Evolutionary conservation across 805 yeast genomes (phyloP).

Genomic region (Spathaspora boniae): DNA sequence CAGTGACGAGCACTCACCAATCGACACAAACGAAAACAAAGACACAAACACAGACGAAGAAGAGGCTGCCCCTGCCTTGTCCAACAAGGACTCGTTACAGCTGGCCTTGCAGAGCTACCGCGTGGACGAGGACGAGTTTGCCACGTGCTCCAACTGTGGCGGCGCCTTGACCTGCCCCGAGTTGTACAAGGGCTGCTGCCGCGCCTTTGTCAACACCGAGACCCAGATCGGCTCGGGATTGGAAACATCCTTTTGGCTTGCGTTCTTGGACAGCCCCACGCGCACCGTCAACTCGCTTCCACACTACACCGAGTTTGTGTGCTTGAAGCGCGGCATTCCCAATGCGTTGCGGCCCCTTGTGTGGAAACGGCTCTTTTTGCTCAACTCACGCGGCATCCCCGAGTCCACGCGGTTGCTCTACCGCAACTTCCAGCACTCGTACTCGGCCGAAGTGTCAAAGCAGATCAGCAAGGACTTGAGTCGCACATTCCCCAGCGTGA

Average conservation of each 20-base stretch:
- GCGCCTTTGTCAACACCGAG: constrained; percentile 16
- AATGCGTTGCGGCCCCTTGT: constrained; percentile 39
- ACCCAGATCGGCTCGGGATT: constrained; percentile 17
- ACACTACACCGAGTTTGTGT: constrained; percentile 42
- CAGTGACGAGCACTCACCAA: constrained; percentile 9
- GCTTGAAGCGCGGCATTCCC: constrained; percentile 45
- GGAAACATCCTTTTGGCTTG: constrained; percentile 43
- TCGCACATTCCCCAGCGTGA: constrained; percentile 56
- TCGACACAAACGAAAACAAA: constrained; percentile 11
- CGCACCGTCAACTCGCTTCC: constrained; percentile 46
- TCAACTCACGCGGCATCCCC: constrained; percentile 29
- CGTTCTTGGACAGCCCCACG: constrained; percentile 42
- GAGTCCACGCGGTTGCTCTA: constrained; percentile 30
- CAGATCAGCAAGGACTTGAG: constrained; percentile 56
- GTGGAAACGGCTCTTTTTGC: constrained; percentile 40
- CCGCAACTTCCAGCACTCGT: constrained; percentile 41
- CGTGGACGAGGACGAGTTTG: constrained; percentile 27
- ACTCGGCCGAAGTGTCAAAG: constrained; percentile 33
- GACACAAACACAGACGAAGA: constrained; percentile 6
- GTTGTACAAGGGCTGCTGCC: constrained; percentile 22
- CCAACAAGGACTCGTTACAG: constrained; percentile 15
- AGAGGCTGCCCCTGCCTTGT: constrained; percentile 6
- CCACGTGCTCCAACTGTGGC: constrained; percentile 31
- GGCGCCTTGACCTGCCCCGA: constrained; percentile 13
- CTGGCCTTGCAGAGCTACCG: constrained; percentile 17